Base-by-base conservation (phyloP, 78 protist species). In the Paratrimastix pyriformis region DNA sequence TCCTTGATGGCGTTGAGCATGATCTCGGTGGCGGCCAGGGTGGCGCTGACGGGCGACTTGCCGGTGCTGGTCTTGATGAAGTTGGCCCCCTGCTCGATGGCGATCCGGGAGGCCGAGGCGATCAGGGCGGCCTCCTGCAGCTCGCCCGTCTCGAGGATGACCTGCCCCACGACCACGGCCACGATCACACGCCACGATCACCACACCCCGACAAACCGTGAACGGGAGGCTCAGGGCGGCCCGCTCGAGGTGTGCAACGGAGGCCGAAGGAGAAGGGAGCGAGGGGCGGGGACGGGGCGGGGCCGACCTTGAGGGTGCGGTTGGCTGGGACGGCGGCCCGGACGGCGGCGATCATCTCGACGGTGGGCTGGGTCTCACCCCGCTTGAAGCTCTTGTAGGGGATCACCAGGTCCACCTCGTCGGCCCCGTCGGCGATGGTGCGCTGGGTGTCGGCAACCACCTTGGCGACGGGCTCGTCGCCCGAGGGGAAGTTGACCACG, bases 21-120 rank as follows among this genome's bases (percentile, higher is more conserved):
- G 35, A 57, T 58, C 26, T 62, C 43, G 38, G 64, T 24, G 29
- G 54, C 73, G 4, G 21, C 72, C 30, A 62, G 65, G 35, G 42
- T 52, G 42, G 81, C 81, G 71, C 62, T 76, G 38, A 44, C 62
- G 13, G 26, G 4, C 45, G 37, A 57, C 40, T 65, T 77, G 7
- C 81, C 81, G 9, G 81, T 77, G 40, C 58, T 38, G 55, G 81
- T 77, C 74, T 77, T 77, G 72, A 77, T 66, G 62, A 77, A 66
- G 73, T 77, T 62, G 11, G 81, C 52, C 8, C 81, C 81, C 15
- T 72, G 72, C 65, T n/a, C 33, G 57, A 76, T 76, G 62, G 65
- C 21, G 46, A 77, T 2, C 30, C 42, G 57, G 50, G 74, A 4
- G 35, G 81, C 81, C 24, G 3, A 13, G 57, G 37, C 30, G 72